phyloP scores from a whole-genome alignment of 2,329 filamentous ascomycete species.

The Atkinsonella texensis region DNA sequence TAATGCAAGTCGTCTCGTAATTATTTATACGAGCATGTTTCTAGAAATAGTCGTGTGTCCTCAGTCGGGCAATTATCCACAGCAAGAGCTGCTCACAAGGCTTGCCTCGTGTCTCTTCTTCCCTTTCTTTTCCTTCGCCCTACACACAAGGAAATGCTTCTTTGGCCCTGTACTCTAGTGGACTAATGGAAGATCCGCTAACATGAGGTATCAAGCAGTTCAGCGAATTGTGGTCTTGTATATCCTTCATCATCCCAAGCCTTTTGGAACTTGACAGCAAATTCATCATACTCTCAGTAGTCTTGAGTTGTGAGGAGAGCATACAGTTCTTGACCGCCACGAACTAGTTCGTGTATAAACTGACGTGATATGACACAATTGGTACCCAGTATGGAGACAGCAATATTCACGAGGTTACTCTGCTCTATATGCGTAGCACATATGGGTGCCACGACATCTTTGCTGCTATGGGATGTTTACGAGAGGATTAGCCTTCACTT shows the following conservation, averaged over 20 bases:
- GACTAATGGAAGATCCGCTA: no score
- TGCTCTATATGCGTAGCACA: not conserved
- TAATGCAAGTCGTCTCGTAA: slow-evolving; percentile 6
- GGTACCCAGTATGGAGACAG: not conserved
- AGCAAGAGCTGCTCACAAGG: not conserved
- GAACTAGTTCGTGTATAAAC: not conserved
- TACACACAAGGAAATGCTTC: not conserved
- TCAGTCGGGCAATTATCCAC: not conserved
- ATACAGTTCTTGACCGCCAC: not conserved
- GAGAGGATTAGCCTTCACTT: not conserved
- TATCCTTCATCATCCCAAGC: no score
- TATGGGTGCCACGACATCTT: not conserved
- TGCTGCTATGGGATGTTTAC: not conserved
- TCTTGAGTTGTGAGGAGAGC: no score
- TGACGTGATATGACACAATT: not conserved
- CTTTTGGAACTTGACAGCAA: no score
- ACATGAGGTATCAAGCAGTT: no score
- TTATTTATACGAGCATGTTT: not conserved
- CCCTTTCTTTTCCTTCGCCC: not conserved
- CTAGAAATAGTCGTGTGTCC: not conserved
- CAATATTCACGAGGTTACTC: slow-evolving; percentile 1
- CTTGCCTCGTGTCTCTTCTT: not conserved
- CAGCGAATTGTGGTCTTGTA: no score
- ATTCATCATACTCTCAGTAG: no score
- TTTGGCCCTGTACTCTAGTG: no score